Evolutionary conservation across 768 basidiomycete genomes (phyloP).

Genomic region (Neoboletus brunneissimus): DNA sequence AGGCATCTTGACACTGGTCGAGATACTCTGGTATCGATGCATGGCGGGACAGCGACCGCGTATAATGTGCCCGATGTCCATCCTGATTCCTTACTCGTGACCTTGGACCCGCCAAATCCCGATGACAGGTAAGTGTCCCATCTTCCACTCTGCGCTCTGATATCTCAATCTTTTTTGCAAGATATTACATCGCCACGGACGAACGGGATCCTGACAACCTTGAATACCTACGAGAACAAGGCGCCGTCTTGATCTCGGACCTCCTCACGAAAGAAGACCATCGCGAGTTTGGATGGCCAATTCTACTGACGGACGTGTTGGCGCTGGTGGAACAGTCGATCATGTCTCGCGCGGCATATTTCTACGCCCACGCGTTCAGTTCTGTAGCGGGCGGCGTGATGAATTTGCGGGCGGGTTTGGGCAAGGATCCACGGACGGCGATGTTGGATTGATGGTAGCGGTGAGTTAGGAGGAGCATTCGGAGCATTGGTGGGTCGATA

Average conservation of each 20-base stretch:
- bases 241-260: conserved; percentile 41
- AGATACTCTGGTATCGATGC: conserved; percentile 17
- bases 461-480: neutral
- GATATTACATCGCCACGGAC: conserved; percentile 41
- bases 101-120: conserved; percentile 23
- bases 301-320: conserved; percentile 43
- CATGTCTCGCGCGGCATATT: conserved; percentile 37
- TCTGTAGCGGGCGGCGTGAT: conserved; percentile 42
- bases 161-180: too few relatives aligned
- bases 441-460: conserved; percentile 29
- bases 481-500: neutral
- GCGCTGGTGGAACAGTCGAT: conserved; percentile 42
- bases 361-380: conserved; percentile 41
- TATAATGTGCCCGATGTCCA: conserved; percentile 25
- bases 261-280: conserved; percentile 42
- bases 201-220: conserved; percentile 38
- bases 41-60: conserved; percentile 10
- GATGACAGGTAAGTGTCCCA: conserved; percentile 19
- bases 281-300: conserved; percentile 38
- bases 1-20: conserved; percentile 21
- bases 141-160: too few relatives aligned
- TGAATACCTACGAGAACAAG: conserved; percentile 31
- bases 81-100: conserved; percentile 20
- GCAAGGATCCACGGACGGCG: conserved; percentile 41
- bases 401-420: conserved; percentile 40